A percentile compares a stretch with the other conserved stretches of the same genome.
Conservation (phyloP, 176 grass and related monocot species). For the Microstegium vimineum region DNA sequence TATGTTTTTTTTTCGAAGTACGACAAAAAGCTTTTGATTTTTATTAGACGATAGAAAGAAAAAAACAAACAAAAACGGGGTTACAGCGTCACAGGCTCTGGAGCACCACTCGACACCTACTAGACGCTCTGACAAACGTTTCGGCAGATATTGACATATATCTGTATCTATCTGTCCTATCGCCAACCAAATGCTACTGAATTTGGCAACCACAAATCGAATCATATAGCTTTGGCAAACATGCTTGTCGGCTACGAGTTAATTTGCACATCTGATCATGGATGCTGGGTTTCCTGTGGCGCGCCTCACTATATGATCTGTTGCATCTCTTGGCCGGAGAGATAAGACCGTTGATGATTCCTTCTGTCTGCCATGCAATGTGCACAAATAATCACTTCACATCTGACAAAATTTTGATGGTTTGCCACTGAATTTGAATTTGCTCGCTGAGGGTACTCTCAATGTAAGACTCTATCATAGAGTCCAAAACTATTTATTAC, state of each 20-base stretch:
- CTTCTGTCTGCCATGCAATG: slow-evolving; percentile 3
- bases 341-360: slow-evolving; percentile 5
- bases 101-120: too few species aligned
- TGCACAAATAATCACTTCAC: background rate
- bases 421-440: background rate
- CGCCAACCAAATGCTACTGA: background rate
- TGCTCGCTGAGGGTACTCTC: too few species aligned
- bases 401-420: slow-evolving; percentile 9
- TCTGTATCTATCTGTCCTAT: background rate
- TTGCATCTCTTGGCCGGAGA: background rate
- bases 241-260: slow-evolving; percentile 14
- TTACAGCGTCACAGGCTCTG: too few species aligned
- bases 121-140: too few species aligned
- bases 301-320: background rate
- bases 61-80: too few species aligned
- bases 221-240: background rate
- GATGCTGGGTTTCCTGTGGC: background rate
- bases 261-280: slow-evolving; percentile 5
- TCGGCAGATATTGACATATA: background rate
- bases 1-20: too few species aligned
- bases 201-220: too few species aligned
- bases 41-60: too few species aligned
- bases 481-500: too few species aligned
- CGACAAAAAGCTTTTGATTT: too few species aligned
- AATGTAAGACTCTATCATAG: too few species aligned